Conservation (phyloP, 140 eudicot species). For the Stevia rebaudiana region DNA sequence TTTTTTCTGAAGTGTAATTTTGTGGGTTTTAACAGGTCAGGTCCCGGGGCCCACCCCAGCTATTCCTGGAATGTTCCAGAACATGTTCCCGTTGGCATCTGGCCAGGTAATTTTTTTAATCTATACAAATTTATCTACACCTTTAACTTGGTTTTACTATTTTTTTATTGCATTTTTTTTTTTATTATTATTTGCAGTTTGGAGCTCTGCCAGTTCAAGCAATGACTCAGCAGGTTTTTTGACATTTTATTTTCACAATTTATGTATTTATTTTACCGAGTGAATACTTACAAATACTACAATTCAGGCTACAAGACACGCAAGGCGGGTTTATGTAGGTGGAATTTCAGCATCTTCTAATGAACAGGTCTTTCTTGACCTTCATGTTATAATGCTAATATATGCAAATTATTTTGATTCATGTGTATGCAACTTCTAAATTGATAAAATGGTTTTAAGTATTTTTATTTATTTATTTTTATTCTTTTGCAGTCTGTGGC, state of each 20-base stretch:
- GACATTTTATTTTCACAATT: background rate
- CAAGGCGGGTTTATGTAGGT: conserved; percentile 97
- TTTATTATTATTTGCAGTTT: conserved; percentile 44
- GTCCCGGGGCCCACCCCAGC: conserved; percentile 62
- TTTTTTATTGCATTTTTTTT: conserved; percentile 6
- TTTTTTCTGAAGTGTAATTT: conserved; percentile 24
- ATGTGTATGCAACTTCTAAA: background rate
- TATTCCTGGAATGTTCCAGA: conserved; percentile 77
- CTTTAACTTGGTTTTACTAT: background rate
- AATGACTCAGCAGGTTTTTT: conserved; percentile 94
- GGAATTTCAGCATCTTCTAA: conserved; percentile 93
- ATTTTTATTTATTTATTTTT: background rate
- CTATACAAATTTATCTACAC: conserved; percentile 2
- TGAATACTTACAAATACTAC: conserved; percentile 10
- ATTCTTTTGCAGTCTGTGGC: conserved; percentile 71
- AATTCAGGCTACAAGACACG: conserved; percentile 94
- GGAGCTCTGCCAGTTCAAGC: conserved; percentile 93
- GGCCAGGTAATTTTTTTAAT: conserved; percentile 58
- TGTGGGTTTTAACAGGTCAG: conserved; percentile 56
- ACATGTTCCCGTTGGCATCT: conserved; percentile 57
- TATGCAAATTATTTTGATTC: background rate
- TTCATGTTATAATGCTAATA: background rate
- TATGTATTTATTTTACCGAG: background rate
- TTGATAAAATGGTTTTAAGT: background rate
- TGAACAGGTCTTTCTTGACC: conserved; percentile 64